Base-by-base conservation (phyloP, 306 rosid genomes). In the Dryas alaskensis region DNA sequence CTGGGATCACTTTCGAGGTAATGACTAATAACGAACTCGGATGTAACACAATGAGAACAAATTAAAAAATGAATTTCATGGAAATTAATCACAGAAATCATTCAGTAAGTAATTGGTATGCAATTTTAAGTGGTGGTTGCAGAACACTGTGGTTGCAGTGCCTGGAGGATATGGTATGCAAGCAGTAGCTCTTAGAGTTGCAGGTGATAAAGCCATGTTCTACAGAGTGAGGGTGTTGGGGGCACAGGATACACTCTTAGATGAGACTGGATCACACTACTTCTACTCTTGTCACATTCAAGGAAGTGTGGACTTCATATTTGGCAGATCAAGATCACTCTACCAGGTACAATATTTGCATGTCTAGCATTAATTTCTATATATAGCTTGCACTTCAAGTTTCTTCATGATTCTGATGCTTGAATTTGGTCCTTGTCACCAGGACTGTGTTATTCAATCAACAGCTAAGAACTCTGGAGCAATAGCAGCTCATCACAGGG, bases 401-500 rank as follows among this genome's bases (percentile, higher is more conserved):
- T 73, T 37, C 70, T 63, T 67, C 65, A 13, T 12, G 49, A 58
- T 69, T 77, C 50, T 70, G 64, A 70, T 58, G 45, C 9, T 58
- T 70, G 61, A 65, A 31, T 69, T n/a, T 69, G 68, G 45, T 72
- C 14, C n/a, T 8, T 25, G 54, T 4, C 12, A 67, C 12, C 87
- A 93, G 98, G 86, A 84, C 3, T 93, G 98, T 81, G 76, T 69
- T 11, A 85, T 93, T 47, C 71, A 81, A 0, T 91, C 97, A 40
- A 82, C 69, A 45, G 86, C 98, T 0, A 68, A 77, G 53, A 82
- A 16, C 40, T 86, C 39, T 57, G 98, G 98, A 81, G 97, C 98
- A 46, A 92, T 94, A 50, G 96, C 98, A 44, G 96, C 98, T 16
- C 98, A 92, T 70, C 96, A 90, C 74, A 81, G 98, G 60, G 76